These are phyloP conservation scores for Pelargonium cotyledonis DNA, from an alignment of 441 rosid genomes.

Conservation along the genomic window DNA sequence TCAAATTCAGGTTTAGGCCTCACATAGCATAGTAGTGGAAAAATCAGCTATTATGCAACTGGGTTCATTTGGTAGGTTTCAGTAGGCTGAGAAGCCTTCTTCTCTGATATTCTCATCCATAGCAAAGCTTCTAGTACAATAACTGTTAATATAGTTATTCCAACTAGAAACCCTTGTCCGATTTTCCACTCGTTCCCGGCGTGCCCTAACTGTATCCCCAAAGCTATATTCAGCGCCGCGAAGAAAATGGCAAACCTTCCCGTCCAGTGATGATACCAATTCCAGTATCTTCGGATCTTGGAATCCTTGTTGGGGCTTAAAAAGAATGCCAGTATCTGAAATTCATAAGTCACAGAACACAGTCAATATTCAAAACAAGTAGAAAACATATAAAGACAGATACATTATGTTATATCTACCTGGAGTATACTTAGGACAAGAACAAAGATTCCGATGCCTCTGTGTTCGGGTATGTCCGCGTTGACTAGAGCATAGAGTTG, in stretches of 20 bases:
- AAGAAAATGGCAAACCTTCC: constrained; percentile 79
- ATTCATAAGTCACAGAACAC: neutral
- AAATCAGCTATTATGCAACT: constrained; percentile 23
- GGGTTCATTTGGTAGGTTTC: constrained; percentile 62
- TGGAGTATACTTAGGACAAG: constrained; percentile 70
- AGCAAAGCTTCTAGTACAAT: constrained; percentile 48
- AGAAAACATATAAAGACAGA: neutral
- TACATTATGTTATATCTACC: constrained; percentile 31
- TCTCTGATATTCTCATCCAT: constrained; percentile 38
- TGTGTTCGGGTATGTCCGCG: constrained; percentile 54
- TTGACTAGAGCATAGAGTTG: constrained; percentile 49
- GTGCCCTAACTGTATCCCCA: constrained; percentile 56
- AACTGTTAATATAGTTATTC: constrained; percentile 40
- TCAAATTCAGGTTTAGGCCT: neutral
- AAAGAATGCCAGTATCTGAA: constrained; percentile 75
- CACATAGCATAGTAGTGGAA: neutral
- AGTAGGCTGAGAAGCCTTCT: constrained; percentile 27
- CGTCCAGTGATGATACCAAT: constrained; percentile 81
- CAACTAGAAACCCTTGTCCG: constrained; percentile 62
- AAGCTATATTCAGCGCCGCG: constrained; percentile 57
- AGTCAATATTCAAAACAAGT: neutral
- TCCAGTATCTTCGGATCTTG: constrained; percentile 70
- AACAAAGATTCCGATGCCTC: constrained; percentile 75
- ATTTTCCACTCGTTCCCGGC: constrained; percentile 62
- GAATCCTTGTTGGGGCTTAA: constrained; percentile 66